Base-by-base conservation (phyloP, 257 asterid genomes). In the Salvia miltiorrhiza region DNA sequence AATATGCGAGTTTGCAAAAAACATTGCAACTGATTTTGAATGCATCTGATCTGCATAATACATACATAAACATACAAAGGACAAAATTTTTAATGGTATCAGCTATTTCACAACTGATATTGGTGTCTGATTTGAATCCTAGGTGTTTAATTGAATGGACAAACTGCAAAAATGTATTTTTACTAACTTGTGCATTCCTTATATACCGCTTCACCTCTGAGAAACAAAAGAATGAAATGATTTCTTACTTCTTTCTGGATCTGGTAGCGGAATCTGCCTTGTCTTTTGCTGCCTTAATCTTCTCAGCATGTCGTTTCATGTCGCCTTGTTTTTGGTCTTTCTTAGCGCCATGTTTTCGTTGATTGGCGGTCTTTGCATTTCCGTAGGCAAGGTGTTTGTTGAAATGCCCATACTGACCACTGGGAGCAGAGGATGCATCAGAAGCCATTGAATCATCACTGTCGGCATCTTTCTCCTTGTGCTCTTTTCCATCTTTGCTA, bases 371-470 rank as follows among this genome's bases (percentile, higher is more conserved):
- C 73, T 53, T 75, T 26, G 70, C 73, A 67, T 75, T 78, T 33
- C 70, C 50, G 30, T 35, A 40, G 9, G 78, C 74, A 30, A 58
- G 66, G 58, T 33, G 28, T 33, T 37, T 55, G 60, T 59, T 64
- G 20, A 23, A 20, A 67, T 37, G 63, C 60, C 61, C 63, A 24
- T 56, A 50, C 65, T 63, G 89, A 76, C 80, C 69, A 21, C 89
- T 82, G 1, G 96, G 98, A 40, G 87, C 94, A 7, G 98, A 92
- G 12, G 95, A 81, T 3, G 98, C 98, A 79, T 89, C 98, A 7
- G 98, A 92, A 65, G 89, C 83, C 96, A 89, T 86, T 14, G 98
- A 92, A 44, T 89, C 96, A 57, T 89, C 96, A 16, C 92, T 92
- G 11, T 74, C 85, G 0, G 60, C 77, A 2, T 72, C 71, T 19